phyloP scores from a whole-genome alignment of 805 yeast genomes.

The Spencermartinsiella europaea region DNA sequence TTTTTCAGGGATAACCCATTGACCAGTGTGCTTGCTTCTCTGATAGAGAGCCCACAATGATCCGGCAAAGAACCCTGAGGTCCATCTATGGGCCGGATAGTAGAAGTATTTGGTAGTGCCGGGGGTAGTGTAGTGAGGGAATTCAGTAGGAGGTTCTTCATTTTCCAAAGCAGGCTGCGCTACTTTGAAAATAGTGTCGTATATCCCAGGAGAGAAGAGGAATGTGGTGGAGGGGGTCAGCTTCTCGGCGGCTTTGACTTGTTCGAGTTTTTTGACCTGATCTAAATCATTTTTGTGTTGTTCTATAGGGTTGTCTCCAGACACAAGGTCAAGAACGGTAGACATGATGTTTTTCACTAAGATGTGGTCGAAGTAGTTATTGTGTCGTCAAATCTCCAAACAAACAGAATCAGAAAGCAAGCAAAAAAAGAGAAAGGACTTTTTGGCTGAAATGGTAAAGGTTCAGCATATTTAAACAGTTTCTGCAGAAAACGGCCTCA shows the following conservation, averaged over 20 bases:
- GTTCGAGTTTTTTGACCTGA: too few relatives aligned
- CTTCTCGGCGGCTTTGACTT: background rate
- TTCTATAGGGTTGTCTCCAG: too few relatives aligned
- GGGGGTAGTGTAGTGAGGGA: conserved; percentile 3
- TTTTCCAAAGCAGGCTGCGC: background rate
- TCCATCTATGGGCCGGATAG: conserved; percentile 10
- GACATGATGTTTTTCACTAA: background rate
- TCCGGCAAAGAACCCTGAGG: conserved; percentile 16
- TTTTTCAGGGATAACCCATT: conserved; percentile 1
- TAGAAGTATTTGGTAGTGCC: background rate
- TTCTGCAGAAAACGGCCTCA: too few relatives aligned
- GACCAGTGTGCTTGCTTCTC: background rate
- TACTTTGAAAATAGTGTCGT: background rate
- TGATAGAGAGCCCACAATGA: conserved; percentile 8
- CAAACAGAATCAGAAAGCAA: too few relatives aligned
- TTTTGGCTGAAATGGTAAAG: too few relatives aligned
- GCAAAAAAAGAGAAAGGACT: too few relatives aligned
- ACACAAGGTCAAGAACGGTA: background rate
- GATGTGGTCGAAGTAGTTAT: too few relatives aligned
- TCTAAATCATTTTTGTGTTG: too few relatives aligned
- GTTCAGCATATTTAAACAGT: too few relatives aligned
- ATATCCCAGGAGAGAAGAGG: background rate
- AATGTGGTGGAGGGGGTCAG: background rate
- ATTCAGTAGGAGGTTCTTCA: conserved; percentile 1
- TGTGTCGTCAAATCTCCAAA: too few relatives aligned